Evolutionary conservation across 2,329 filamentous ascomycete genomes (phyloP).

Genomic region (Monilinia polystroma): DNA sequence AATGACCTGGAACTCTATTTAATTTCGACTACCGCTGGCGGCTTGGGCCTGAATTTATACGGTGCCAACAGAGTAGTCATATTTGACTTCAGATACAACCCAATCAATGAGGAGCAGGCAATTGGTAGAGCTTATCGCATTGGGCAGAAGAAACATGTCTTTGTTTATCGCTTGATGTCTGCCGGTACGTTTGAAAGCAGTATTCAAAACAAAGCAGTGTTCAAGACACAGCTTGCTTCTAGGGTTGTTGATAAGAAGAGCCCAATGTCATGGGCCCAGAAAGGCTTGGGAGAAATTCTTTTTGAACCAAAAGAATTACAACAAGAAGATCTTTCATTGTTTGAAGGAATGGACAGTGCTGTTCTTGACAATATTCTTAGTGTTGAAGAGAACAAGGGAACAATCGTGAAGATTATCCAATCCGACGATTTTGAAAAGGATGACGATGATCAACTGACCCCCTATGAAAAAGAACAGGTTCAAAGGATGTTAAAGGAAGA

Average conservation of each 20-base stretch:
- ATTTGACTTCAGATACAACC: slow-evolving; percentile 81
- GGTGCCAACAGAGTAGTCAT: slow-evolving; percentile 84
- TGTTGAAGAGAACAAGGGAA: slow-evolving; percentile 17
- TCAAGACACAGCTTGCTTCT: slow-evolving; percentile 77
- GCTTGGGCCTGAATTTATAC: slow-evolving; percentile 78
- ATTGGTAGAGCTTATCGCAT: slow-evolving; percentile 84
- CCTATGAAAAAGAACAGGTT: slow-evolving; percentile 59
- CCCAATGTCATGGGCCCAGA: slow-evolving; percentile 63
- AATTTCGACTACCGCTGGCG: slow-evolving; percentile 81
- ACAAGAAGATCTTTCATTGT: slow-evolving; percentile 52
- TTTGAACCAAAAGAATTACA: slow-evolving; percentile 53
- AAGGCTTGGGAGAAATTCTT: slow-evolving; percentile 55
- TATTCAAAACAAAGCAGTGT: slow-evolving; percentile 71
- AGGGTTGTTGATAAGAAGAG: slow-evolving; percentile 84
- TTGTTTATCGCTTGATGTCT: slow-evolving; percentile 77
- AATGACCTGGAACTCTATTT: slow-evolving; percentile 62
- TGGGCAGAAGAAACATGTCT: slow-evolving; percentile 77
- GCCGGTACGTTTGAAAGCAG: slow-evolving; percentile 78
- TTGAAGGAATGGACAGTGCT: slow-evolving; percentile 56
- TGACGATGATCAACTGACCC: slow-evolving; percentile 60
- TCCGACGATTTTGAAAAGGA: slow-evolving; percentile 74
- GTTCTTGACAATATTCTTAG: slow-evolving; percentile 54
- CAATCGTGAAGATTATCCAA: slow-evolving; percentile 58
- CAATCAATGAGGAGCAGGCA: slow-evolving; percentile 79
- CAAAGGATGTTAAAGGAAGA: slow-evolving; percentile 45